These are phyloP conservation scores for Thecaphora thlaspeos DNA, from an alignment of 1,284 basidiomycete species.

Conservation along the genomic window DNA sequence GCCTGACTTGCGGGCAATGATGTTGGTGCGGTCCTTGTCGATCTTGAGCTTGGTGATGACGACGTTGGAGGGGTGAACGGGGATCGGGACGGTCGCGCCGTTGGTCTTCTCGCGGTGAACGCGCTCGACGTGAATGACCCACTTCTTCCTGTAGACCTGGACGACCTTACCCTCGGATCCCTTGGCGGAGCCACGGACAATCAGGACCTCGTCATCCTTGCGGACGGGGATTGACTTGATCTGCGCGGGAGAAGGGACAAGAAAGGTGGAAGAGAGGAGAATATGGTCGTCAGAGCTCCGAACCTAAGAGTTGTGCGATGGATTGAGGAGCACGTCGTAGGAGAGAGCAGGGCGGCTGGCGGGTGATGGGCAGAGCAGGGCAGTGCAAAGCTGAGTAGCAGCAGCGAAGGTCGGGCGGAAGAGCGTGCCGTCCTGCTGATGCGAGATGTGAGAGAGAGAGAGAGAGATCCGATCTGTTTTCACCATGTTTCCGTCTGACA, in stretches of 20 bases:
- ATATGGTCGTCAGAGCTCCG: no score
- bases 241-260: constrained; percentile 59
- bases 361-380: no score
- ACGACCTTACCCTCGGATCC: constrained; percentile 70
- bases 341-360: no score
- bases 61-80: constrained; percentile 95
- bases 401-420: no score
- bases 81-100: constrained; percentile 88
- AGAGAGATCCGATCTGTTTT: no score
- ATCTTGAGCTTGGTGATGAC: constrained; percentile 67
- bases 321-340: no score
- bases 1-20: constrained; percentile 52
- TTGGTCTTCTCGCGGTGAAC: constrained; percentile 98
- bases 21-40: constrained; percentile 56
- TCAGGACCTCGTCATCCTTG: constrained; percentile 97
- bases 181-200: constrained; percentile 73
- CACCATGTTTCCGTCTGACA: no score
- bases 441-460: no score
- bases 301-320: no score
- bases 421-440: no score
- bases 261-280: constrained; percentile 1
- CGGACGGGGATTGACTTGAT: constrained; percentile 89
- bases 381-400: no score
- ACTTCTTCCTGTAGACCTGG: constrained; percentile 95
- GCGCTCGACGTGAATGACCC: constrained; percentile 98